Evolutionary conservation across 1,139 yeast species (phyloP).

Genomic region (Pichia sp.): DNA sequence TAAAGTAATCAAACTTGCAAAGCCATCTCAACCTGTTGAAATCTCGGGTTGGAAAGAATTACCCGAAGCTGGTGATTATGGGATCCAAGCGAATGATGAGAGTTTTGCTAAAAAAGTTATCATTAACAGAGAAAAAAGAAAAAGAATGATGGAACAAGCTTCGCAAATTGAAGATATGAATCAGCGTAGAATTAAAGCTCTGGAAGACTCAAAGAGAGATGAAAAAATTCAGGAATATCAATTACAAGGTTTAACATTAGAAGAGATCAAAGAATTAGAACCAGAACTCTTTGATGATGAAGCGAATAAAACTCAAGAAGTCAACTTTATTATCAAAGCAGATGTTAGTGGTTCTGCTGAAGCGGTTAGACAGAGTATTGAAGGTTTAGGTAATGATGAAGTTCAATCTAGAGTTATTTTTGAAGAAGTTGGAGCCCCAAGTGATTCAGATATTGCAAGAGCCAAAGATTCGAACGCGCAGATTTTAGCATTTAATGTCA

Average conservation of each 20-base stretch:
- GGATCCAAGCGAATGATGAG: constrained; percentile 71
- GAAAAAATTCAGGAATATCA: constrained; percentile 51
- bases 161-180: constrained; percentile 68
- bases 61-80: constrained; percentile 88
- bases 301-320: constrained; percentile 31
- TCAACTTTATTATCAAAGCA: constrained; percentile 71
- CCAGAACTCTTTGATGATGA: constrained; percentile 29
- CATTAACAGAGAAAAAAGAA: constrained; percentile 52
- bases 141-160: constrained; percentile 54
- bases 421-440: constrained; percentile 79
- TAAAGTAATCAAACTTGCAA: constrained; percentile 55
- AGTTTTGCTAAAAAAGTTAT: constrained; percentile 69
- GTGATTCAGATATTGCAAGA: constrained; percentile 73
- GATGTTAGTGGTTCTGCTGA: constrained; percentile 77
- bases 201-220: constrained; percentile 42
- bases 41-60: constrained; percentile 91
- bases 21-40: constrained; percentile 89
- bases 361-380: constrained; percentile 63
- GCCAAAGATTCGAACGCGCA: constrained; percentile 73
- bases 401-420: constrained; percentile 63
- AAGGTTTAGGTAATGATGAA: constrained; percentile 78
- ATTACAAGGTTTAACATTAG: constrained; percentile 49
- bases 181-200: constrained; percentile 43
- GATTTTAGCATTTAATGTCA: constrained; percentile 73
- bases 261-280: constrained; percentile 32